phyloP scores from a whole-genome alignment of 1,284 basidiomycete genomes.

The Sanguinoderma infundibulare region DNA sequence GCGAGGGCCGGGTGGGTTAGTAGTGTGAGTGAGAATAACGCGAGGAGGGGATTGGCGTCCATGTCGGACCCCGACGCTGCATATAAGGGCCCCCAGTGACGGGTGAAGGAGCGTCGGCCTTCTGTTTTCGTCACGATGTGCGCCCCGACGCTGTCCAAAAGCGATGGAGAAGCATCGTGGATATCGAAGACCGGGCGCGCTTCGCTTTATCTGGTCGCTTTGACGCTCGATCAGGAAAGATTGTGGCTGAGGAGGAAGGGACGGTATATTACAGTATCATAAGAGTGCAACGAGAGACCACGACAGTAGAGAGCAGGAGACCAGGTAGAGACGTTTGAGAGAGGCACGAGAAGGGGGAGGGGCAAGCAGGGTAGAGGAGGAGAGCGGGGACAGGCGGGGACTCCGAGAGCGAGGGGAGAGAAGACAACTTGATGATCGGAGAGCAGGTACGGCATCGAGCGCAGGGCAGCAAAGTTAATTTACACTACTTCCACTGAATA shows the following conservation, averaged over 20 bases:
- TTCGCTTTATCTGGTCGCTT: not conserved
- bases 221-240: not conserved
- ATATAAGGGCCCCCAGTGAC: not conserved
- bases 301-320: not conserved
- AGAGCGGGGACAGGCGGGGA: not conserved
- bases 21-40: not conserved
- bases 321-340: not conserved
- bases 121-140: not conserved
- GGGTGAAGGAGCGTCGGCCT: not conserved
- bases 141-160: not conserved
- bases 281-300: too few species aligned
- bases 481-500: not conserved
- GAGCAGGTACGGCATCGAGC: not conserved
- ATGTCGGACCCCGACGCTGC: not conserved
- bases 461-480: constrained; percentile 12
- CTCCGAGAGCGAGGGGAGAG: not conserved
- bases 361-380: not conserved
- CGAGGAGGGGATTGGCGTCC: too few species aligned
- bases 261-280: not conserved
- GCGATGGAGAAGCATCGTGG: not conserved
- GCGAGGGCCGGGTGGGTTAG: not conserved
- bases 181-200: not conserved
- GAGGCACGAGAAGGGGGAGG: not conserved
- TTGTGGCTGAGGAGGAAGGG: not conserved
- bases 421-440: not conserved